Evolutionary conservation across 805 yeast species (phyloP), one percentile per base, ranked within the genome.

Genomic region (Candida stauntonica): DNA sequence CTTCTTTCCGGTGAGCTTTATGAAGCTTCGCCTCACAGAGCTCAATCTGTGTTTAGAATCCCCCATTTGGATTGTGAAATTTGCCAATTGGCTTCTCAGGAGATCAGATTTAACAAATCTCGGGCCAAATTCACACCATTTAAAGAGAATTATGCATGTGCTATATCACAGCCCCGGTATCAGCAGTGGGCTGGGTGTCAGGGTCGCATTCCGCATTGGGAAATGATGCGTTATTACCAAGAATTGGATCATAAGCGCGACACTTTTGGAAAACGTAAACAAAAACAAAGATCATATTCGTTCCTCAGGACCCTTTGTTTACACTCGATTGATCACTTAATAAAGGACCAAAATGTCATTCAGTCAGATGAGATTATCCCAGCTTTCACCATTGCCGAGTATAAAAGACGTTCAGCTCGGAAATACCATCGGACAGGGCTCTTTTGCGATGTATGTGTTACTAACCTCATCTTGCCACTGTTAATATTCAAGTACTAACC

Each of bases 361-460:
- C 38, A 29, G 33, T 14, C 44, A 43, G 28, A 55, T 60, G 36
- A 62, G 65, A 38, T 60, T 72, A 13, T 70, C 76, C 2, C 76
- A 72, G 49, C 52, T 69, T 35, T 71, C 67, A 7, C 65, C 70
- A 2, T 48, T 77, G 2, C 83, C 84, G 3, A 51, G 54, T 19
- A 66, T 77, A 26, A 66, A 68, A 35, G 68, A 66, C 20, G 66
- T 76, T 2, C 64, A 58, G 20, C 38, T 70, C 5, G 81, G 76
- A 0, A 65, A 65, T 18, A 75, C 82, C 0, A 64, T 80, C 12
- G 87, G 86, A 0, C 79, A 77, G 46, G 87, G 87, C 2, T 68
- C 85, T 0, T 80, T 79, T 64, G 86, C 84, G 2, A 66, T 75
- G 70, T 65, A 47, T 19, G 70, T 57, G 26, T n/a, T n/a, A n/a